Evolutionary conservation across 1,284 basidiomycete species (phyloP).

Genomic region (Acaromyces ingoldii): DNA sequence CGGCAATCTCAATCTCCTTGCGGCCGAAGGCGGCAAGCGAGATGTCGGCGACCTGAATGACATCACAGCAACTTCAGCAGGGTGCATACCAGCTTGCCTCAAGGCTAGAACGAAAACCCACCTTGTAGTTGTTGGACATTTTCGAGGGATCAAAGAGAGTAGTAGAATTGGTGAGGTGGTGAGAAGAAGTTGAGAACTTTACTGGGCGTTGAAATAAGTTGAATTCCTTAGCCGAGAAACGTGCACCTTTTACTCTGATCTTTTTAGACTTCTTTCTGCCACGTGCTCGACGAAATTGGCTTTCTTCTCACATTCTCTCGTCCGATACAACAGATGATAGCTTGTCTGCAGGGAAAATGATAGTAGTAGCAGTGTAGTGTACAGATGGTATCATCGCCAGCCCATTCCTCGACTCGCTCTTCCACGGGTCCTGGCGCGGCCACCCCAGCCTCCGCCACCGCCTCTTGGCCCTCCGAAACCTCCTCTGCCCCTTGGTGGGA

Average conservation of each 20-base stretch:
- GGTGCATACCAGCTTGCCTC: background rate
- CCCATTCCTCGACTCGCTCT: no score
- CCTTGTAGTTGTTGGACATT: conserved; percentile 17
- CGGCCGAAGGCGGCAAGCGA: conserved; percentile 95
- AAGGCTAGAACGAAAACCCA: background rate
- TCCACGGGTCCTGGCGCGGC: no score
- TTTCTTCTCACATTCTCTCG: background rate
- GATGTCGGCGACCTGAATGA: conserved; percentile 62
- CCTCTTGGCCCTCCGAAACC: no score
- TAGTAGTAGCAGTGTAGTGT: no score
- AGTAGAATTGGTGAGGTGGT: background rate
- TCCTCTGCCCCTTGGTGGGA: no score
- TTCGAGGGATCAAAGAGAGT: background rate
- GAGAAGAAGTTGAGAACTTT: background rate
- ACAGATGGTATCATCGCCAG: no score
- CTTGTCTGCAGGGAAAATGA: background rate
- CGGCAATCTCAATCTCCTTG: conserved; percentile 97
- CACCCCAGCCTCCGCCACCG: no score
- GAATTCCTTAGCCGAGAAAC: no score
- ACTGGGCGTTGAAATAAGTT: background rate
- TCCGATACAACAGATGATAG: background rate
- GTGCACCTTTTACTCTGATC: no score
- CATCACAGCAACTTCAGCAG: background rate
- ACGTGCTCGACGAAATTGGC: background rate
- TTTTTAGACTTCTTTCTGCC: background rate